Base-by-base conservation (phyloP, 2,329 filamentous ascomycete species). In the Myriosclerotinia duriaeana region DNA sequence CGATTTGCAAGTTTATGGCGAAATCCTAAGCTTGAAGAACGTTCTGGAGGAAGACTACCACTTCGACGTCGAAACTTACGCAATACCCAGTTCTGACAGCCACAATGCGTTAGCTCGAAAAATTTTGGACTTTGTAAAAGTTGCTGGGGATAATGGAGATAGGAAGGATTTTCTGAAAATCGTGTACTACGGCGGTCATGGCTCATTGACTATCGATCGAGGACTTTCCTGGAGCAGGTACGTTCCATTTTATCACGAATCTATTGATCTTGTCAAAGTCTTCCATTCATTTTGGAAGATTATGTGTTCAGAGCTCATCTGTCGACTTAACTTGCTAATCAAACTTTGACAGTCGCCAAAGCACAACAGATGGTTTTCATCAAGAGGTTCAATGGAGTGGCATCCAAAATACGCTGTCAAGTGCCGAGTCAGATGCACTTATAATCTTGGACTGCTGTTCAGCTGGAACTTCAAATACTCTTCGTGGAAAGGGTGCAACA, bases 151-250 rank as follows among this genome's bases (percentile, higher is more conserved):
- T 42, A 14, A 5, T 42, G 5, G 40, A 15, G 40, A 15, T 46
- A 46, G 15, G 44, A 20, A 46, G 44, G 17, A 46, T 46, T 5
- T 48, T 11, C 20, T 48, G 7, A 48, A 22, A n/a, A 48, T 48
- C 7, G 52, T 53, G 52, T 53, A 34, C 34, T 53, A 53, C 20
- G 52, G 26, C 22, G 52, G 52, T 8, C 52, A 53, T 53, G 52
- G 52, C 12, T 53, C 6, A 14, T 20, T 34, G 4, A 22, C n/a
- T 17, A 20, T 6, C 6, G 34, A 34, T 34, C 14, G 52, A 20
- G 12, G 17, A 7, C 22, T 15, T 34, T 53, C 2, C 17, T 53
- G 52, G 52, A 15, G 3, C 22, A 53, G 22, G 52, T 34, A 53
- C 1, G 50, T 30, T 14, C 7, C n/a, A n/a, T n/a, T n/a, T n/a